Evolutionary conservation across 2,329 filamentous ascomycete species (phyloP), one percentile per base, ranked within the genome.

Genomic region (Penicillium oxalicum): DNA sequence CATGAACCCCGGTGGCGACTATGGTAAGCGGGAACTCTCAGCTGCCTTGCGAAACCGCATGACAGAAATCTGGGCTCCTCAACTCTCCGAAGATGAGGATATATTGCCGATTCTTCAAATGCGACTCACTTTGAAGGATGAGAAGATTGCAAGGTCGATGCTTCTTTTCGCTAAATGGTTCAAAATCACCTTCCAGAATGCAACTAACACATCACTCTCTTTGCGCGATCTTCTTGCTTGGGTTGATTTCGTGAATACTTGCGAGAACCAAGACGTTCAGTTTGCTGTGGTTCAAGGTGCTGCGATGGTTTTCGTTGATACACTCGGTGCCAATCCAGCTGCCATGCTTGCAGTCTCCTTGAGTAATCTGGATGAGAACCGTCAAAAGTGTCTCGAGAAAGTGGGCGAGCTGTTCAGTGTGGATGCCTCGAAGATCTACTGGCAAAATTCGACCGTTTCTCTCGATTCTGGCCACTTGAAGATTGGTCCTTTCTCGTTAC

Each of bases 1-100:
- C 0, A 99, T 99, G 93, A 99, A 99, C 58, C 93, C 93, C 7
- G 94, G 94, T 44, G 93, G 94, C 40, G 93, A 99, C 64, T 98
- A 97, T 66, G 93, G 93, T 56, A 99, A 99, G 73, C 89, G 91
- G 59, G 93, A 99, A 67, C 78, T 99, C 9, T 98, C 93, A 1
- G 93, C 93, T 3, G 94, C 93, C 11, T 74, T 99, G 51, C 81
- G 93, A 40, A 98, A 99, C 66, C 87, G 93, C 51, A 95, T 99
- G 66, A 99, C 93, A 0, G 93, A 99, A 69, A 96, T 99, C 7
- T 98, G 93, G 93, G 93, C 97, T 0, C 90, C 93, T 1, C 81
- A 91, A 1, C 74, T 97, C 50, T 90, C 89, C 1, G 87, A 91
- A 51, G 80, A 82, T 44, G 84, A 90, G 28, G 94, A 99, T 64